Percentiles rank a stretch among this genome's conserved stretches.
Evolutionary conservation across 345 rosid genomes (phyloP).

Genomic region (Brassica rapa): DNA sequence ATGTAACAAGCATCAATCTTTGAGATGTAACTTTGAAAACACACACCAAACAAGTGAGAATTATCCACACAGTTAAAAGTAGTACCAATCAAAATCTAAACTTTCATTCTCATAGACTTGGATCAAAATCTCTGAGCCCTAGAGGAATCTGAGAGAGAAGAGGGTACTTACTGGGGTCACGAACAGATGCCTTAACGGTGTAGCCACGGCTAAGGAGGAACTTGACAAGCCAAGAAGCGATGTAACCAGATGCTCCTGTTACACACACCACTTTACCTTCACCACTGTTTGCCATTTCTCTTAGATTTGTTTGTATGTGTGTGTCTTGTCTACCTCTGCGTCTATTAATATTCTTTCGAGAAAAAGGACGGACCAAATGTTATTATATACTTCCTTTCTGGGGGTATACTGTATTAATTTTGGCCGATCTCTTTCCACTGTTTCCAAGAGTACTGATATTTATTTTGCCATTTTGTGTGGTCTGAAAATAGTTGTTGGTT

Average conservation of each 20-base stretch:
- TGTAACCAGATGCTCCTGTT: conserved; percentile 57
- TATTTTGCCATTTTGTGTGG: conserved; percentile 9
- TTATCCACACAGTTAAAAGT: not conserved
- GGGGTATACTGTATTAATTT: not conserved
- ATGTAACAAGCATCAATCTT: conserved; percentile 5
- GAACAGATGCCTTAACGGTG: conserved; percentile 51
- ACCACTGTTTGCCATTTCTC: conserved; percentile 28
- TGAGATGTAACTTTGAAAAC: not conserved
- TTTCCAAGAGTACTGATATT: not conserved
- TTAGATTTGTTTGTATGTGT: not conserved
- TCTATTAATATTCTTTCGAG: not conserved
- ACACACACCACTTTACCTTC: conserved; percentile 49
- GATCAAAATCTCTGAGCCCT: not conserved
- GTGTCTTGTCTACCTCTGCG: not conserved
- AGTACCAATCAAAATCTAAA: not conserved
- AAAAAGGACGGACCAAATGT: not conserved
- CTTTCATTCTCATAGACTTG: not conserved
- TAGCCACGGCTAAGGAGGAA: conserved; percentile 50
- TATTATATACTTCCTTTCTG: not conserved
- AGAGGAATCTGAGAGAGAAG: conserved; percentile 5
- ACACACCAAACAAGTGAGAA: not conserved
- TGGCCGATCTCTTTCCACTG: not conserved
- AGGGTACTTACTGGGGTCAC: conserved; percentile 46
- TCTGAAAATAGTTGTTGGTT: not conserved
- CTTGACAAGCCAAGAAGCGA: conserved; percentile 57